Evolutionary conservation across 75 land plant genomes (phyloP), one percentile per base, ranked within the genome.

Genomic region (Gnetum montanum): DNA sequence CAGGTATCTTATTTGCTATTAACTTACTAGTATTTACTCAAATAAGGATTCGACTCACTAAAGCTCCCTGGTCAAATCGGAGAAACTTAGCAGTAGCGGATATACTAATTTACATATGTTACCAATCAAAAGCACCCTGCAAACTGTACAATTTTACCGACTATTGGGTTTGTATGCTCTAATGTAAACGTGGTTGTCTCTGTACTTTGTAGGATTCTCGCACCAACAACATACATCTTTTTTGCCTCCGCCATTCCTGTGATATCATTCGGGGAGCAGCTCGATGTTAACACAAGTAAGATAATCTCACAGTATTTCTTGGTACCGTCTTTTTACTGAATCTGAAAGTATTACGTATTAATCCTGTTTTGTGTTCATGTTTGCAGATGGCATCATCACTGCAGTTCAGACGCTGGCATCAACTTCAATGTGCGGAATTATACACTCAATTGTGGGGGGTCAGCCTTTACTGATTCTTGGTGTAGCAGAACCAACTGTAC

Each of bases 161-260:
- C n/a, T n/a, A n/a, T n/a, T n/a, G n/a, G n/a, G n/a, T n/a, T n/a
- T n/a, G n/a, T n/a, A n/a, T n/a, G n/a, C n/a, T n/a, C n/a, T n/a
- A n/a, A n/a, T n/a, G n/a, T n/a, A n/a, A n/a, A n/a, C n/a, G n/a
- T n/a, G n/a, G n/a, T n/a, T n/a, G n/a, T n/a, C n/a, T n/a, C n/a
- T n/a, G n/a, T 35, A 18, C n/a, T 34, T 15, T 58, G 8, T 58
- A 91, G 97, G 62, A 91, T 91, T 44, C 69, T 91, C 49, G 97
- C 88, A 23, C 94, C 97, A 46, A 91, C 85, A 16, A 63, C 75
- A 3, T 91, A 91, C 37, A 91, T 91, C 35, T 87, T 91, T 60
- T 91, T 91, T 64, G 97, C 97, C 18, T 87, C 97, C 29, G 97
- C 97, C 12, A 76, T 91, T 62, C 97, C 97, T 34, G 97, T 91